Evolutionary conservation across 768 basidiomycete species (phyloP).

Genomic region (Lactarius trivialis): DNA sequence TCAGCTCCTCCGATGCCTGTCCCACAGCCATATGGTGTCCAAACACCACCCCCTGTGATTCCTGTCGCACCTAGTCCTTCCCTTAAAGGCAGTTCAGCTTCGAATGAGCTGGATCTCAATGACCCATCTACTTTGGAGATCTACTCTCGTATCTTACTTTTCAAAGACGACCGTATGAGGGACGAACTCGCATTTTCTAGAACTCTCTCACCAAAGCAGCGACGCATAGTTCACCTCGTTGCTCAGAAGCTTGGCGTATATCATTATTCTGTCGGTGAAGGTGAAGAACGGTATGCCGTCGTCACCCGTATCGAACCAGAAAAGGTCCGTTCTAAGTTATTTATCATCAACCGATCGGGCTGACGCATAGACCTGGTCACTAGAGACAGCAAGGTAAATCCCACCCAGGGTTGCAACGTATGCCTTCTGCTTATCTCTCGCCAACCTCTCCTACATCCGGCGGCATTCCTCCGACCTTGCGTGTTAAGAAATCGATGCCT

Average conservation of each 20-base stretch:
- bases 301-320: constrained; percentile 87
- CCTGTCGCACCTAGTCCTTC: constrained; percentile 51
- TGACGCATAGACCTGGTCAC: not conserved
- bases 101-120: constrained; percentile 85
- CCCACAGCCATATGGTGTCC: constrained; percentile 37
- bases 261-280: constrained; percentile 89
- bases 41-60: constrained; percentile 48
- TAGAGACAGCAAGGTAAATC: constrained; percentile 38
- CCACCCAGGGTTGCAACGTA: constrained; percentile 60
- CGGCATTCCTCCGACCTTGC: constrained; percentile 47
- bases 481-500: constrained; percentile 98
- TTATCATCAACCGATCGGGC: not conserved
- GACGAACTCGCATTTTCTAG: constrained; percentile 97
- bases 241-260: constrained; percentile 95
- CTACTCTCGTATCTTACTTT: constrained; percentile 90
- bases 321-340: constrained; percentile 45
- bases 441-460: constrained; percentile 41
- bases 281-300: constrained; percentile 88
- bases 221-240: constrained; percentile 90
- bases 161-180: constrained; percentile 96
- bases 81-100: constrained; percentile 48
- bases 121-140: constrained; percentile 95
- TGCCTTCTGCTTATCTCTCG: constrained; percentile 73
- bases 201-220: constrained; percentile 74
- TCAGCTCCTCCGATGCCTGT: constrained; percentile 35